phyloP scores from a whole-genome alignment of 345 rosid genomes.

The Kandelia obovata region DNA sequence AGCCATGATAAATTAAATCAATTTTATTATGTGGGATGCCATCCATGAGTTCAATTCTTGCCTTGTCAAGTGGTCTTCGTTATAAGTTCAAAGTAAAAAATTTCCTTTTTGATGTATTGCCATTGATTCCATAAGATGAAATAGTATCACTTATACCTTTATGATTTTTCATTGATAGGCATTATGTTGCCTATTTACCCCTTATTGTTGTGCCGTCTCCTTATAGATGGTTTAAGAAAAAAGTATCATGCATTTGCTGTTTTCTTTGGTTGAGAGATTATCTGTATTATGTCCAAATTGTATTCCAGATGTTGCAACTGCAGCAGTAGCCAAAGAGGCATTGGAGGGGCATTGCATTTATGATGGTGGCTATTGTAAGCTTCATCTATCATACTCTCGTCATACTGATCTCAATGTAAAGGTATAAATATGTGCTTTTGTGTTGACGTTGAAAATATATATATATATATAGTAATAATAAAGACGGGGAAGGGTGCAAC shows the following conservation, averaged over 20 bases:
- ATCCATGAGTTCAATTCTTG: too few relatives aligned
- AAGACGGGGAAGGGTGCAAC: slow-evolving; percentile 39
- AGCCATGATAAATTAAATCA: too few relatives aligned
- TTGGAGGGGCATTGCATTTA: slow-evolving; percentile 98
- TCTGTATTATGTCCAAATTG: slow-evolving; percentile 11
- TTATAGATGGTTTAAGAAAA: too few relatives aligned
- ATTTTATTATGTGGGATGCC: too few relatives aligned
- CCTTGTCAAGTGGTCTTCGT: too few relatives aligned
- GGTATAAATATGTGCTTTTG: slow-evolving; percentile 77
- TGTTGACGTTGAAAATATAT: slow-evolving; percentile 38
- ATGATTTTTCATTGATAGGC: too few relatives aligned
- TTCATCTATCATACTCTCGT: slow-evolving; percentile 99
- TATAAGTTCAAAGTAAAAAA: too few relatives aligned
- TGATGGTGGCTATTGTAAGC: slow-evolving; percentile 99
- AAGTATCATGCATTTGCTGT: neutral
- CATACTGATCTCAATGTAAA: slow-evolving; percentile 99
- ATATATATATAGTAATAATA: slow-evolving; percentile 21
- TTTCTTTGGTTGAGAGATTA: neutral
- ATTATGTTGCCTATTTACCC: too few relatives aligned
- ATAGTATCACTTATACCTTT: too few relatives aligned
- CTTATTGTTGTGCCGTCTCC: too few relatives aligned
- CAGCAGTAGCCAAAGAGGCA: slow-evolving; percentile 81
- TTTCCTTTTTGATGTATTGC: too few relatives aligned
- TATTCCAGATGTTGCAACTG: slow-evolving; percentile 69
- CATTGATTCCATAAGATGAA: too few relatives aligned